Percentiles rank a stretch among this genome's conserved stretches.
Conservation (phyloP, 192 early-diverging fungal genomes). For the Coemansia sp. region DNA sequence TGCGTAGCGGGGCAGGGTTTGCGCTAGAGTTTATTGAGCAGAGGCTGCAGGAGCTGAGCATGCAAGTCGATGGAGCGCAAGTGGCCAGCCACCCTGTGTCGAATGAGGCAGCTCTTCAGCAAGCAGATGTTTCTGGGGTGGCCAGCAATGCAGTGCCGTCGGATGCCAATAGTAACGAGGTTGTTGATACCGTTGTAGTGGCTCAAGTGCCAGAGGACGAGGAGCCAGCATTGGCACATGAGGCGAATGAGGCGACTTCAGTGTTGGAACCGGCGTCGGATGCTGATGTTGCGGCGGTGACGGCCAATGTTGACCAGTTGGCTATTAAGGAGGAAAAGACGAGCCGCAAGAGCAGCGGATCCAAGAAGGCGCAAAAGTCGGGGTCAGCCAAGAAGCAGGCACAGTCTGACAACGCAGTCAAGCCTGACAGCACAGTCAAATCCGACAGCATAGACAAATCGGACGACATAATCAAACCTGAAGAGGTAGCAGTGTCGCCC, state of each 20-base stretch:
- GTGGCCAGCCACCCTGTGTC: neutral
- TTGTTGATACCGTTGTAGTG: neutral
- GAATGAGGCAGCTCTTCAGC: neutral
- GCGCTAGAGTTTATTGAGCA: slow-evolving; percentile 43
- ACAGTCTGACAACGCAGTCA: neutral
- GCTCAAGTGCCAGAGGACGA: neutral
- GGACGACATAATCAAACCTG: neutral
- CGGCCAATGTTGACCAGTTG: neutral
- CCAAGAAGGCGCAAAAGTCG: neutral
- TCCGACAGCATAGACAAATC: neutral
- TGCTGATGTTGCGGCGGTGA: neutral
- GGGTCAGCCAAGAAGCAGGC: neutral
- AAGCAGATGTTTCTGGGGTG: neutral
- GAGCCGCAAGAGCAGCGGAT: neutral
- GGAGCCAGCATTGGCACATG: neutral
- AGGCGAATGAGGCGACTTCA: neutral
- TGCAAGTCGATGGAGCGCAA: slow-evolving; percentile 13
- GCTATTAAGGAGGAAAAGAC: neutral
- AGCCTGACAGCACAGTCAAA: neutral
- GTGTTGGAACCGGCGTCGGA: neutral
- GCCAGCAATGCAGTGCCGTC: neutral
- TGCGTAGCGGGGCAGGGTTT: slow-evolving; percentile 29
- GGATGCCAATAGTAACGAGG: neutral
- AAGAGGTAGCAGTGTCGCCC: neutral
- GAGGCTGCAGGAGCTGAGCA: slow-evolving; percentile 40